These are phyloP conservation scores for Fusarium sp. DNA, from an alignment of 2,329 filamentous ascomycete genomes.

Conservation along the genomic window DNA sequence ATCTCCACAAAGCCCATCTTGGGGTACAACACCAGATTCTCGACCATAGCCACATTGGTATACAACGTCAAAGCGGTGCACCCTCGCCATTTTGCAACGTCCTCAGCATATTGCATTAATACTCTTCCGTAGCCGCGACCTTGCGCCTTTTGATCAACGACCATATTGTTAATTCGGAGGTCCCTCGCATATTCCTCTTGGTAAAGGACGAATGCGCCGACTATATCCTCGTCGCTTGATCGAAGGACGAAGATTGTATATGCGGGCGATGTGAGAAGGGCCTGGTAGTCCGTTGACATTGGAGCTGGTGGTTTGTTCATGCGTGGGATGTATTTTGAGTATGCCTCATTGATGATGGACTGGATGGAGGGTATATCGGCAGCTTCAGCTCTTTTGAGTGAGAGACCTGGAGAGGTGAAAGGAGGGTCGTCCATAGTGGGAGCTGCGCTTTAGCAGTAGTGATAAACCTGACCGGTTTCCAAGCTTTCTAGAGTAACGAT, in stretches of 20 bases:
- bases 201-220: slow-evolving; percentile 48
- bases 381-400: background rate
- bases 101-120: slow-evolving; percentile 49
- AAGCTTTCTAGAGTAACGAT: background rate
- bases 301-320: slow-evolving; percentile 52
- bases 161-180: slow-evolving; percentile 47
- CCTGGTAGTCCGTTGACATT: slow-evolving; percentile 51
- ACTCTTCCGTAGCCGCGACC: slow-evolving; percentile 50
- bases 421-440: background rate
- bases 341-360: slow-evolving; percentile 48
- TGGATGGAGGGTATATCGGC: slow-evolving; percentile 47
- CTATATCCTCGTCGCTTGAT: slow-evolving; percentile 17
- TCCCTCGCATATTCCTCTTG: slow-evolving; percentile 28
- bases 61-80: slow-evolving; percentile 47
- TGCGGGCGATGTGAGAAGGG: slow-evolving; percentile 45
- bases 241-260: slow-evolving; percentile 44
- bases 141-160: slow-evolving; percentile 47
- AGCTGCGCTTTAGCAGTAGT: background rate
- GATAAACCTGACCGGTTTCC: background rate
- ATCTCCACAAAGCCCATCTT: slow-evolving; percentile 51
- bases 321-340: slow-evolving; percentile 51
- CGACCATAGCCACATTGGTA: slow-evolving; percentile 52
- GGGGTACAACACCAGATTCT: slow-evolving; percentile 47
- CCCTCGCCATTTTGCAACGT: slow-evolving; percentile 42
- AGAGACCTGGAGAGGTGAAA: background rate